Evolutionary conservation across 1,139 yeast species (phyloP).

Genomic region (Suhomyces choctaworum): DNA sequence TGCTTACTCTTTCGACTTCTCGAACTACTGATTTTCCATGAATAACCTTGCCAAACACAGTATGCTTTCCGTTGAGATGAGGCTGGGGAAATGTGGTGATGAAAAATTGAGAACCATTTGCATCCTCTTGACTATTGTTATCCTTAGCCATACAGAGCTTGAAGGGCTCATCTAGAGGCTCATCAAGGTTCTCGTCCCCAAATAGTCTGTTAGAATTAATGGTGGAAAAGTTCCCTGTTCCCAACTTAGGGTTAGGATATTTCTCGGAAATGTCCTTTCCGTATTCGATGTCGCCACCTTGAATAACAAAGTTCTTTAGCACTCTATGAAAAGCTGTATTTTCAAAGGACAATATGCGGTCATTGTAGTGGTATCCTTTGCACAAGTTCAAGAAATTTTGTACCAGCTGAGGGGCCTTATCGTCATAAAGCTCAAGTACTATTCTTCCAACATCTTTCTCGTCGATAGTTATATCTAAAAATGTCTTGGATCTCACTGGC

Average conservation of each 20-base stretch:
- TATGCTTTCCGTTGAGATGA: slow-evolving; percentile 73
- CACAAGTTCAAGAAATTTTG: slow-evolving; percentile 54
- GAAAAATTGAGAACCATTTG: slow-evolving; percentile 78
- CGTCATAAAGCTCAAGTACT: slow-evolving; percentile 56
- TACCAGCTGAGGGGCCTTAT: slow-evolving; percentile 59
- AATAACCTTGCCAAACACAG: slow-evolving; percentile 67
- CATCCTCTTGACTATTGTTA: slow-evolving; percentile 54
- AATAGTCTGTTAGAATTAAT: slow-evolving; percentile 41
- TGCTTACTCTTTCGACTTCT: slow-evolving; percentile 54
- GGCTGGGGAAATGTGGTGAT: slow-evolving; percentile 71
- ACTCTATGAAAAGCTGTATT: slow-evolving; percentile 63
- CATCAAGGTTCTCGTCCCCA: slow-evolving; percentile 61
- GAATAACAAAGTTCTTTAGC: slow-evolving; percentile 76
- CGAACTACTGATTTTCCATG: slow-evolving; percentile 74
- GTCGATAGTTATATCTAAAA: slow-evolving; percentile 58
- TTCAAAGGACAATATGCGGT: slow-evolving; percentile 27
- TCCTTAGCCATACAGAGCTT: slow-evolving; percentile 63
- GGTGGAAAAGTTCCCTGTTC: slow-evolving; percentile 56
- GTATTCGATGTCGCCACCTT: slow-evolving; percentile 62
- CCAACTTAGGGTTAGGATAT: slow-evolving; percentile 39
- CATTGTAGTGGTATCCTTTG: slow-evolving; percentile 29
- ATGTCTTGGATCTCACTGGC: slow-evolving; percentile 40
- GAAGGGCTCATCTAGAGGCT: slow-evolving; percentile 48
- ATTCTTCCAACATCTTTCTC: slow-evolving; percentile 56
- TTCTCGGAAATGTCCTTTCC: slow-evolving; percentile 20